Percentiles rank a stretch among this genome's conserved stretches.
Evolutionary conservation across 208 protist species (phyloP).

Genomic region (Phytomonas serpens): DNA sequence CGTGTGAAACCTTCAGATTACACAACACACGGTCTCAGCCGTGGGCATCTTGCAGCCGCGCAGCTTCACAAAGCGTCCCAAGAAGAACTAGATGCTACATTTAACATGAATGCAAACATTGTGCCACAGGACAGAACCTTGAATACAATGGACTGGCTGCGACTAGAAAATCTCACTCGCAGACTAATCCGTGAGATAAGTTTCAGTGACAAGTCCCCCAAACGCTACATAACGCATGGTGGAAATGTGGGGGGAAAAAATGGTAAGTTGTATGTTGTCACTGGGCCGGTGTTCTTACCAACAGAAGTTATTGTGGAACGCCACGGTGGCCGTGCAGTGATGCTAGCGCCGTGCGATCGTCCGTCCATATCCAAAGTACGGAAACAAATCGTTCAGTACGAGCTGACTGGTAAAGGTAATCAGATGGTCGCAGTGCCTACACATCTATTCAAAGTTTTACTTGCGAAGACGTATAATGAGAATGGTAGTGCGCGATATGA

Average conservation of each 20-base stretch:
- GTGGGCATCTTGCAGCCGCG: slow-evolving; percentile 76
- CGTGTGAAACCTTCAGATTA: slow-evolving; percentile 56
- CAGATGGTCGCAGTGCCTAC: slow-evolving; percentile 66
- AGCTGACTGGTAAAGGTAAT: slow-evolving; percentile 38
- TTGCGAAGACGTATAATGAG: slow-evolving; percentile 29
- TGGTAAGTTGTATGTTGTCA: slow-evolving; percentile 33
- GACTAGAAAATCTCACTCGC: slow-evolving; percentile 62
- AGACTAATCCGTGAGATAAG: slow-evolving; percentile 28
- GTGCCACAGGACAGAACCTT: slow-evolving; percentile 82
- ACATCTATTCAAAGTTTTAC: slow-evolving; percentile 77
- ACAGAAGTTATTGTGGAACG: slow-evolving; percentile 31
- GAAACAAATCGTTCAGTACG: slow-evolving; percentile 43
- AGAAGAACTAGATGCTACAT: slow-evolving; percentile 67
- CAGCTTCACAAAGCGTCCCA: slow-evolving; percentile 67
- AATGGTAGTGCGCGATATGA: slow-evolving; percentile 14
- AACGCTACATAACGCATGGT: neutral
- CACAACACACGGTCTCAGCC: slow-evolving; percentile 39
- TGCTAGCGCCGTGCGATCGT: neutral
- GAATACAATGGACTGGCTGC: slow-evolving; percentile 78
- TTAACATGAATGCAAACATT: slow-evolving; percentile 85
- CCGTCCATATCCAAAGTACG: neutral
- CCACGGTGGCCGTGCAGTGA: neutral
- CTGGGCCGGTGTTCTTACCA: slow-evolving; percentile 57
- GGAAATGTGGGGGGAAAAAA: slow-evolving; percentile 3
- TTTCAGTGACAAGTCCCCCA: slow-evolving; percentile 10